phyloP scores from a whole-genome alignment of 2,329 filamentous ascomycete species.

The Penicillium sp. region DNA sequence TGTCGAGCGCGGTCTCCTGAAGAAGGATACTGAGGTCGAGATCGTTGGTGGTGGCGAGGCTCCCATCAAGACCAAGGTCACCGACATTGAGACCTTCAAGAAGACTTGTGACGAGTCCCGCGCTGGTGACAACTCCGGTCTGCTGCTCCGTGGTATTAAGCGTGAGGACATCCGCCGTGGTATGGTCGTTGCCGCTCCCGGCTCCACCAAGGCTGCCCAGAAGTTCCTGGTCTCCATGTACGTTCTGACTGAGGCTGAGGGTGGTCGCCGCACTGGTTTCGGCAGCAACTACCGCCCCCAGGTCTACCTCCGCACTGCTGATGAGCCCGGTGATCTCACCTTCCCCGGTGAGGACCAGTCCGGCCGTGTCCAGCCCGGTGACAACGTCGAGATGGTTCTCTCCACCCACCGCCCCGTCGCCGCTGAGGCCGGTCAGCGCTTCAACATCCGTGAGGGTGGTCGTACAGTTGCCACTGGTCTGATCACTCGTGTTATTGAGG shows the following conservation, averaged over 20 bases:
- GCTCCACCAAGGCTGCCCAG: conserved; percentile 79
- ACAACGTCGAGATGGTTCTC: conserved; percentile 97
- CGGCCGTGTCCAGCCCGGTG: conserved; percentile 95
- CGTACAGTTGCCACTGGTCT: conserved; percentile 83
- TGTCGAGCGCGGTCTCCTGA: conserved; percentile 92
- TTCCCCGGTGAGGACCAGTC: conserved; percentile 80
- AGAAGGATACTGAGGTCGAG: conserved; percentile 93
- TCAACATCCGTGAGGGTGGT: conserved; percentile 98
- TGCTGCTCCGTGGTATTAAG: conserved; percentile 92
- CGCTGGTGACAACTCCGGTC: conserved; percentile 96
- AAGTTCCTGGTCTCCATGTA: conserved; percentile 97
- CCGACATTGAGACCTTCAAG: conserved; percentile 99
- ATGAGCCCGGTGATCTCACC: conserved; percentile 71
- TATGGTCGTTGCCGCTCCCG: conserved; percentile 89
- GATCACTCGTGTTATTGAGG: conserved; percentile 68
- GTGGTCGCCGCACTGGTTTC: conserved; percentile 95
- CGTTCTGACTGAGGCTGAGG: conserved; percentile 95
- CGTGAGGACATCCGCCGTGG: conserved; percentile 92
- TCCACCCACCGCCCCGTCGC: conserved; percentile 82
- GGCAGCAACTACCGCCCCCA: conserved; percentile 95
- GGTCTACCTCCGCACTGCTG: conserved; percentile 90
- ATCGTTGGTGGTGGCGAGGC: conserved; percentile 81
- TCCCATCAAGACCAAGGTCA: conserved; percentile 97
- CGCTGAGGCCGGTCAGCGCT: conserved; percentile 86
- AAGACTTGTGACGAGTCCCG: conserved; percentile 97